These are phyloP conservation scores for Pneumocystis wakefieldiae DNA, from an alignment of 1,139 yeast species.

Conservation along the genomic window DNA sequence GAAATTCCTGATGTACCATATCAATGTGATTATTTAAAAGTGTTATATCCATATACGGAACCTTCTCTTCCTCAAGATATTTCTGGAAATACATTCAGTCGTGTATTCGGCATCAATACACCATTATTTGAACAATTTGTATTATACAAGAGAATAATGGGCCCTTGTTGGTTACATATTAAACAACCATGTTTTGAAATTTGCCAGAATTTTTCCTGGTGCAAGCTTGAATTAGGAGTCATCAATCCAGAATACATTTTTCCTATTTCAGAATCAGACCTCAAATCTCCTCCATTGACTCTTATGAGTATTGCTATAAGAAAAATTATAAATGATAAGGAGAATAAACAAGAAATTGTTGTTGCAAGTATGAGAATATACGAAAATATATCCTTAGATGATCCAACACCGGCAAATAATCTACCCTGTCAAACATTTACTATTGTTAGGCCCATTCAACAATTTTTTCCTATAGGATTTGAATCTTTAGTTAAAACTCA, in stretches of 20 bases:
- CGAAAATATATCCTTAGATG: slow-evolving; percentile 27
- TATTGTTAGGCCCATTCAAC: slow-evolving; percentile 53
- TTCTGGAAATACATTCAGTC: slow-evolving; percentile 62
- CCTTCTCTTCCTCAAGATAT: slow-evolving; percentile 49
- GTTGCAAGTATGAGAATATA: slow-evolving; percentile 61
- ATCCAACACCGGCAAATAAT: slow-evolving; percentile 19
- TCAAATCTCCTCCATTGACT: slow-evolving; percentile 42
- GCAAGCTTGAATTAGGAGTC: slow-evolving; percentile 58
- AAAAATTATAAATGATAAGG: slow-evolving; percentile 55
- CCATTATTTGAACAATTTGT: slow-evolving; percentile 76
- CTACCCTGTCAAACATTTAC: slow-evolving; percentile 32
- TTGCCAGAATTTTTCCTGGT: slow-evolving; percentile 59
- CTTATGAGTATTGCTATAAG: slow-evolving; percentile 66
- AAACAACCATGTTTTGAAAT: slow-evolving; percentile 45
- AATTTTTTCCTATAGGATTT: slow-evolving; percentile 61
- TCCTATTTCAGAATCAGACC: slow-evolving; percentile 30
- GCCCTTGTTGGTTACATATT: slow-evolving; percentile 91
- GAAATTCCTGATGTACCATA: slow-evolving; percentile 69
- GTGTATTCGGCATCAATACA: slow-evolving; percentile 66
- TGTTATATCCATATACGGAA: slow-evolving; percentile 56
- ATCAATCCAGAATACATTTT: slow-evolving; percentile 35
- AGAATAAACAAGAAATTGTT: slow-evolving; percentile 73
- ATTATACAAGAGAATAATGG: slow-evolving; percentile 72
- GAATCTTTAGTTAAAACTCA: slow-evolving; percentile 35
- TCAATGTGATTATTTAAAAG: slow-evolving; percentile 67